A percentile compares a stretch with the other conserved stretches of the same genome.
phyloP scores from a whole-genome alignment of 2,329 filamentous ascomycete genomes.

The Purpureocillium lavendulum region DNA sequence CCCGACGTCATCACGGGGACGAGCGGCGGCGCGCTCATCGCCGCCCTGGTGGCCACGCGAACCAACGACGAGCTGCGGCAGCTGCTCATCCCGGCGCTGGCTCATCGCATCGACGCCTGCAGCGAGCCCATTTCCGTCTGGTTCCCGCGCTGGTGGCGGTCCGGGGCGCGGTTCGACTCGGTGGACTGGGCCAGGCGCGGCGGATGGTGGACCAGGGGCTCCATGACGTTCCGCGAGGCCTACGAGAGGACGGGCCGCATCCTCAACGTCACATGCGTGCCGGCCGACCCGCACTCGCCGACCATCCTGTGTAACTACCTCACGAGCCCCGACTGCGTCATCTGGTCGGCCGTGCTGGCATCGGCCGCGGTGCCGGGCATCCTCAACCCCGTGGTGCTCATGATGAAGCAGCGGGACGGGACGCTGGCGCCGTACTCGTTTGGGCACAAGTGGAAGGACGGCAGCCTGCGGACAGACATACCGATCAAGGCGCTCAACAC shows the following conservation, averaged over 20 bases:
- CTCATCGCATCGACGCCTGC: slow-evolving; percentile 76
- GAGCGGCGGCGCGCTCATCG: slow-evolving; percentile 85
- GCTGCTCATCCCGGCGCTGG: slow-evolving; percentile 79
- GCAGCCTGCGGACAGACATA: slow-evolving; percentile 87
- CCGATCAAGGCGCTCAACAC: slow-evolving; percentile 89
- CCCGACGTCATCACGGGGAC: slow-evolving; percentile 96
- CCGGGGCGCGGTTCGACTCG: slow-evolving; percentile 88
- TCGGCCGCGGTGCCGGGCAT: slow-evolving; percentile 95
- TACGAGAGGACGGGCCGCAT: slow-evolving; percentile 91
- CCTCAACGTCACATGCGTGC: slow-evolving; percentile 91
- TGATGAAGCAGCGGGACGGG: slow-evolving; percentile 76
- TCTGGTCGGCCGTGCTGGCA: slow-evolving; percentile 93
- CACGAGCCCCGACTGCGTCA: slow-evolving; percentile 91
- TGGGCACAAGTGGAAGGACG: slow-evolving; percentile 99
- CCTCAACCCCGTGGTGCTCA: slow-evolving; percentile 86
- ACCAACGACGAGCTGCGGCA: slow-evolving; percentile 86
- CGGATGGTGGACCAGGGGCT: slow-evolving; percentile 85
- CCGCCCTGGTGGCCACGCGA: slow-evolving; percentile 76
- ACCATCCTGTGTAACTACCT: slow-evolving; percentile 92
- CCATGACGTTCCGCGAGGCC: slow-evolving; percentile 89
- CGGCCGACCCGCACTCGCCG: slow-evolving; percentile 87
- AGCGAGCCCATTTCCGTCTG: slow-evolving; percentile 69
- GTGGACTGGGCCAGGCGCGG: slow-evolving; percentile 81
- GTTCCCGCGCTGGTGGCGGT: slow-evolving; percentile 80
- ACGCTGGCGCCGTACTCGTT: slow-evolving; percentile 84